Percentiles rank a stretch among this genome's conserved stretches.
Evolutionary conservation across 2,329 filamentous ascomycete species (phyloP).

Genomic region (Aspergillus calidoustus): DNA sequence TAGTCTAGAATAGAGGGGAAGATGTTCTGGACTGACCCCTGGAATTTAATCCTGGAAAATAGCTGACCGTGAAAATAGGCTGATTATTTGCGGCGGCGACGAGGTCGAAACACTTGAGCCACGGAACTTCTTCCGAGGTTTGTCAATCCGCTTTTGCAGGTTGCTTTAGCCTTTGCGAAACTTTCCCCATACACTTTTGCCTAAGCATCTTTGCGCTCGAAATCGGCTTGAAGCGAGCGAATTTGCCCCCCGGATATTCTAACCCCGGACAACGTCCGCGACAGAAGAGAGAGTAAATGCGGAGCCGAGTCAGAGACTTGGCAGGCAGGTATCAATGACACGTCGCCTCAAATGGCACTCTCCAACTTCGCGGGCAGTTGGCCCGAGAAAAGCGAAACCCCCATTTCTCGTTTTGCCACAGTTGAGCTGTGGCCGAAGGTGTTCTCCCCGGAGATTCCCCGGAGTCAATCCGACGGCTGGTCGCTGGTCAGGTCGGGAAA

Average conservation of each 20-base stretch:
- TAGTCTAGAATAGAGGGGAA: slow-evolving; percentile 10
- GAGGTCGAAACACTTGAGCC: slow-evolving; percentile 1
- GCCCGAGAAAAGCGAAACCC: slow-evolving; percentile 7
- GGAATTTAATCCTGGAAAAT: neutral
- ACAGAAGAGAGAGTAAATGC: slow-evolving; percentile 7
- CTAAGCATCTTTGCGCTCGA: neutral
- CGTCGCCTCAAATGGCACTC: slow-evolving; percentile 21
- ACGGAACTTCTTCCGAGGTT: slow-evolving; percentile 6
- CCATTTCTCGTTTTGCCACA: slow-evolving; percentile 2
- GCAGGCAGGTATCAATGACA: slow-evolving; percentile 25
- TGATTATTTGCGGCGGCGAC: slow-evolving; percentile 5
- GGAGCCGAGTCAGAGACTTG: slow-evolving; percentile 15
- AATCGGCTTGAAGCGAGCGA: neutral
- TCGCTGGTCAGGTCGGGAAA: slow-evolving; percentile 4
- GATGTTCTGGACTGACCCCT: slow-evolving; percentile 5
- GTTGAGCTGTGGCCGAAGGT: slow-evolving; percentile 2
- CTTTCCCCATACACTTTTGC: neutral
- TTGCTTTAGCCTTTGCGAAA: neutral
- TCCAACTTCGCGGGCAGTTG: neutral
- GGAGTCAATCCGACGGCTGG: slow-evolving; percentile 1
- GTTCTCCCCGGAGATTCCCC: slow-evolving; percentile 4
- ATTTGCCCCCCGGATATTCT: slow-evolving; percentile 1
- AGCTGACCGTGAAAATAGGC: slow-evolving; percentile 5
- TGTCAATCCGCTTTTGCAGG: neutral
- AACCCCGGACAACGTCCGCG: slow-evolving; percentile 13